A percentile compares a stretch with the other conserved stretches of the same genome.
Evolutionary conservation across 345 rosid genomes (phyloP).

Genomic region (Brassica juncea): DNA sequence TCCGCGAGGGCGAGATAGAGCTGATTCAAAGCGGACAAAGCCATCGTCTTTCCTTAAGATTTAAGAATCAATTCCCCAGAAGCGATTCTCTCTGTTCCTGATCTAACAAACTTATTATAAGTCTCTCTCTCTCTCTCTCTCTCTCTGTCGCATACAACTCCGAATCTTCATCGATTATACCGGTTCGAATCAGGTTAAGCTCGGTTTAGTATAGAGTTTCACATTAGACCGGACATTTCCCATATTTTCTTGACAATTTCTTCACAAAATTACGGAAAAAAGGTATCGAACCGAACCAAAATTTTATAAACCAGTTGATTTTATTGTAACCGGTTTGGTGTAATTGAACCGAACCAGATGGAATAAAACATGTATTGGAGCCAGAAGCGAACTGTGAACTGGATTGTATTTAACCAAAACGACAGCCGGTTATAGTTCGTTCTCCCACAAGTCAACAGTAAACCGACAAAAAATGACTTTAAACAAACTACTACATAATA

Average conservation of each 20-base stretch:
- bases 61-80: constrained; percentile 5
- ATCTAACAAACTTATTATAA: not conserved
- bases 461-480: not conserved
- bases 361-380: not conserved
- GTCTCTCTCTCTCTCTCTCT: not conserved
- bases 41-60: constrained; percentile 24
- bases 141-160: not conserved
- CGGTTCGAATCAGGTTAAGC: not conserved
- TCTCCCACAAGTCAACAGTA: not conserved
- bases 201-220: constrained; percentile 4
- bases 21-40: constrained; percentile 27
- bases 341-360: not conserved
- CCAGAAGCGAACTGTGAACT: not conserved
- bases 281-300: not conserved
- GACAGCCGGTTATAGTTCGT: not conserved
- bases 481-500: not conserved
- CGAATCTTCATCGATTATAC: constrained; percentile 7
- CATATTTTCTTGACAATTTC: not conserved
- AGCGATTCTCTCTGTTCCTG: constrained; percentile 3
- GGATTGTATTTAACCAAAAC: not conserved
- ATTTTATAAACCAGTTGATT: not conserved
- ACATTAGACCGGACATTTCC: not conserved
- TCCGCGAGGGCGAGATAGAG: constrained; percentile 21
- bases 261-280: not conserved
- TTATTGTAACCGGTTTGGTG: not conserved